phyloP scores from a whole-genome alignment of 768 basidiomycete genomes.

The Boletus rubropictus region DNA sequence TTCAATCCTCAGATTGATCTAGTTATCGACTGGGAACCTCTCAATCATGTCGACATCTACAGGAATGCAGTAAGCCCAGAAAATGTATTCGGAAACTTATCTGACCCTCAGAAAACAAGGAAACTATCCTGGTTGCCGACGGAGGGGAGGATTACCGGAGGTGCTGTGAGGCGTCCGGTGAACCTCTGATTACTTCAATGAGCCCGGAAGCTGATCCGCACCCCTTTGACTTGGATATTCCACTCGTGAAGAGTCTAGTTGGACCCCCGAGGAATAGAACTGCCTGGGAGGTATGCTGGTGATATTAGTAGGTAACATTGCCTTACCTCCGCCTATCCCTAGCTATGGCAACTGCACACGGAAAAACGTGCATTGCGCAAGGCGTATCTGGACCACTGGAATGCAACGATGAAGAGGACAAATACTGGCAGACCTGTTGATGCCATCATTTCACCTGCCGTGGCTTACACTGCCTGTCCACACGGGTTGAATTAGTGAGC shows the following conservation, averaged over 20 bases:
- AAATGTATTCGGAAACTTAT: not conserved
- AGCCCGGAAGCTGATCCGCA: conserved; percentile 30
- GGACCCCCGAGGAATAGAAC: conserved; percentile 37
- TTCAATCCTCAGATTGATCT: not conserved
- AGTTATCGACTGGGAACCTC: conserved; percentile 64
- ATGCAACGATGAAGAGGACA: conserved; percentile 38
- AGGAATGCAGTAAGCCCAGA: conserved; percentile 18
- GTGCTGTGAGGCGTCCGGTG: conserved; percentile 37
- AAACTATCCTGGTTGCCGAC: conserved; percentile 37
- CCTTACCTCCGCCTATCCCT: not conserved
- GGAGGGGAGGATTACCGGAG: conserved; percentile 35
- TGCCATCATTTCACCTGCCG: conserved; percentile 44
- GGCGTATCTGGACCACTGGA: conserved; percentile 45
- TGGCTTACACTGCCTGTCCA: conserved; percentile 39
- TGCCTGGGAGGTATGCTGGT: conserved; percentile 37
- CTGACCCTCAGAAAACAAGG: conserved; percentile 19
- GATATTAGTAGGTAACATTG: not conserved
- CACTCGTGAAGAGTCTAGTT: conserved; percentile 41
- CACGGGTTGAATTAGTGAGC: conserved; percentile 40
- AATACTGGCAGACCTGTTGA: conserved; percentile 48
- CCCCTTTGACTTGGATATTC: conserved; percentile 38
- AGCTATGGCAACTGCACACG: conserved; percentile 46
- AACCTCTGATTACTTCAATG: conserved; percentile 39
- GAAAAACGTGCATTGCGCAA: conserved; percentile 38
- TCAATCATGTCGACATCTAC: conserved; percentile 40